A percentile compares a stretch with the other conserved stretches of the same genome.
Evolutionary conservation across 116 monocot species (phyloP).

Genomic region (Posidonia oceanica): DNA sequence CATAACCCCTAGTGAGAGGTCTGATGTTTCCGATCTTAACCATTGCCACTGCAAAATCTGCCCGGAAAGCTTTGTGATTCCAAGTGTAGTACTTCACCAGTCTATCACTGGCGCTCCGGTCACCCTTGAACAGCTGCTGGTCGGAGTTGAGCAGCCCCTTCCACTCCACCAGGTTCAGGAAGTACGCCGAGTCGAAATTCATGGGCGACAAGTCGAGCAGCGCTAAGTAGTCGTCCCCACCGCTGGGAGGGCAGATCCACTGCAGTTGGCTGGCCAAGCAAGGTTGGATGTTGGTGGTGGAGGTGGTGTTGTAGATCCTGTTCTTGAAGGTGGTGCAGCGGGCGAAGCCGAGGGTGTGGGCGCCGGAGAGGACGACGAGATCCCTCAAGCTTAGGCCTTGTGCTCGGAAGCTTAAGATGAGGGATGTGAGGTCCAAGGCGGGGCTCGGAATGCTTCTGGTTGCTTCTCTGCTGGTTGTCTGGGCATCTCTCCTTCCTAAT

Average conservation of each 20-base stretch:
- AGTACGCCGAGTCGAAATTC: slow-evolving; percentile 40
- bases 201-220: slow-evolving; percentile 41
- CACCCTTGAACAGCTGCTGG: slow-evolving; percentile 17
- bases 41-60: slow-evolving; percentile 29
- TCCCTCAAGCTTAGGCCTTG: slow-evolving; percentile 24
- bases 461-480: slow-evolving; percentile 26
- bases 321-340: slow-evolving; percentile 25
- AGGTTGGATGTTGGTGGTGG: slow-evolving; percentile 31
- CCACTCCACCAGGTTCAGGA: slow-evolving; percentile 9
- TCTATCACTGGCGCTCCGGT: slow-evolving; percentile 9
- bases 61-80: slow-evolving; percentile 9
- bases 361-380: slow-evolving; percentile 45
- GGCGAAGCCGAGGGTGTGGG: slow-evolving; percentile 44
- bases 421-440: slow-evolving; percentile 5
- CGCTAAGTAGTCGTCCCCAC: slow-evolving; percentile 23
- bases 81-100: slow-evolving; percentile 14
- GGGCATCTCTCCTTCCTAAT: slow-evolving; percentile 41
- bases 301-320: slow-evolving; percentile 29
- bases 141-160: slow-evolving; percentile 31
- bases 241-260: slow-evolving; percentile 21
- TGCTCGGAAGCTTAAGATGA: slow-evolving; percentile 18
- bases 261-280: slow-evolving; percentile 17
- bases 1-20: no score
- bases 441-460: slow-evolving; percentile 31
- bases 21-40: slow-evolving; percentile 20